Base-by-base conservation (phyloP, 2,329 filamentous ascomycete genomes). In the Colletotrichum sp. region DNA sequence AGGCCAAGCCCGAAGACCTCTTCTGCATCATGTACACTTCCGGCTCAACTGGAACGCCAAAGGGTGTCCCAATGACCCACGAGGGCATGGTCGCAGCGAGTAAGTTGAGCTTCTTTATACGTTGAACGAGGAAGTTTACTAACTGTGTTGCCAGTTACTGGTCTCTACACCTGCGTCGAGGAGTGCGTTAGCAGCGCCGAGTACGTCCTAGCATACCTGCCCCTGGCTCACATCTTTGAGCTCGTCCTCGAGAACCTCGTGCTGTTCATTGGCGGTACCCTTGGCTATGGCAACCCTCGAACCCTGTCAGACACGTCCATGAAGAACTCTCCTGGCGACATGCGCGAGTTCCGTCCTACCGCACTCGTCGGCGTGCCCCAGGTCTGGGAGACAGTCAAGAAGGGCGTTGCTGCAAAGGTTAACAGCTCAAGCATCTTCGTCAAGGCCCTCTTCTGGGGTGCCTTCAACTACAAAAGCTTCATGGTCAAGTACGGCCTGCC, bases 341-440 rank as follows among this genome's bases (percentile, higher is more conserved):
- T 99, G 86, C 94, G 95, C 77, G 96, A 98, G 82, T 94, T 99
- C 83, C 91, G 91, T 80, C 97, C 97, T 1, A 98, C 96, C 3
- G 91, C 98, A 82, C 91, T 99, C 83, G 94, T 98, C 52, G 97
- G 97, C 84, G 97, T 99, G 5, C 97, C 97, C 3, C 96, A 98
- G 75, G 94, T 99, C 36, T 99, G 96, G 96, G 97, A 99, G 87
- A 96, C 95, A 2, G 94, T 99, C 81, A 96, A 96, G 89, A 99
- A 99, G 89, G 97, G 97, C 71, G 95, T 99, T 81, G 88, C 96
- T 78, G 87, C 88, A 80, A 95, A 96, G 85, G 93, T 99, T 76
- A 93, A 95, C 82, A 88, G 90, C 74, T 91, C 94, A 77, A 93
- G 93, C 81, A 85, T 90, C n/a, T 74, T 99, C 57, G 90, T 93